These are phyloP conservation scores for Podaxis sp. DNA, from an alignment of 768 basidiomycete genomes.

Conservation along the genomic window DNA sequence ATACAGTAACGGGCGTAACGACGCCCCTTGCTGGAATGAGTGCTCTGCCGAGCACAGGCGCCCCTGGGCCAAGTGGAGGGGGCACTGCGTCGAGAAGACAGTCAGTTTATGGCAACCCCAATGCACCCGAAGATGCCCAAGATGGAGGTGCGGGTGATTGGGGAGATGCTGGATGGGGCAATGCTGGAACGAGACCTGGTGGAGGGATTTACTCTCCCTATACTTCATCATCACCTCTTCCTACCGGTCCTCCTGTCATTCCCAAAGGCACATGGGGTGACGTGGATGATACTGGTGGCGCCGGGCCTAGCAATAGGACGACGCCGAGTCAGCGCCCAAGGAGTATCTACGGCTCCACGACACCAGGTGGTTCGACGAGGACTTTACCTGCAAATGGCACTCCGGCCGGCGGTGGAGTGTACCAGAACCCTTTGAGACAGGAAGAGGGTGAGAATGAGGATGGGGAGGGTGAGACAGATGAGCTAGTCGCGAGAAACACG, in stretches of 20 bases:
- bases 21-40: conserved; percentile 1
- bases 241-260: conserved; percentile 6
- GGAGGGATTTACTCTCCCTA: conserved; percentile 1
- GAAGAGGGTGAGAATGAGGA: conserved; percentile 7
- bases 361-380: not conserved
- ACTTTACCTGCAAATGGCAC: not conserved
- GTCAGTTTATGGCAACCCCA: conserved; percentile 6
- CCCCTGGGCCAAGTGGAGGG: not conserved
- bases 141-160: not conserved
- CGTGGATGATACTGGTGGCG: not conserved
- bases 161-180: not conserved
- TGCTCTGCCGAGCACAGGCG: not conserved
- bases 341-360: conserved; percentile 6
- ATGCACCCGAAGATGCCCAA: not conserved
- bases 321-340: conserved; percentile 2
- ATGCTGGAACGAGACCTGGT: not conserved
- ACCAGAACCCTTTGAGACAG: conserved; percentile 12
- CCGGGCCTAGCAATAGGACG: not conserved
- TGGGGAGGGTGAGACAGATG: not conserved
- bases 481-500: conserved; percentile 9
- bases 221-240: not conserved
- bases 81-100: not conserved
- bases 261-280: not conserved
- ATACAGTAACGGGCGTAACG: conserved; percentile 5
- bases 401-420: conserved; percentile 5